Conservation (phyloP, 2,329 filamentous ascomycete species). For the Calcarisporium arbuscula region DNA sequence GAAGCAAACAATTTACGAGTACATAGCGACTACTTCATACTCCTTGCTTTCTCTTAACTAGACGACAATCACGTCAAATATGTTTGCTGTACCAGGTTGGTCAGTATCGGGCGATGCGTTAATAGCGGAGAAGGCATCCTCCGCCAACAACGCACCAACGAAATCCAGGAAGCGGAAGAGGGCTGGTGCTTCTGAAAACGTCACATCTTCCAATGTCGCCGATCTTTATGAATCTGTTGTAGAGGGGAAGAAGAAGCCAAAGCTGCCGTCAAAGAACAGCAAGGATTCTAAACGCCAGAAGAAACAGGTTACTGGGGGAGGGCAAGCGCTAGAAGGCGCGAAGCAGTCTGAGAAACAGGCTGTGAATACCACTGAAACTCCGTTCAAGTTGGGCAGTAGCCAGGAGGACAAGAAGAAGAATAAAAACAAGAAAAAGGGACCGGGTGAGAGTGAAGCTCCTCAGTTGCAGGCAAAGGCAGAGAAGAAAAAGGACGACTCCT, state of each 20-base stretch:
- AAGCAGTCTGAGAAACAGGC: conserved; percentile 19
- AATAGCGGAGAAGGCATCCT: conserved; percentile 55
- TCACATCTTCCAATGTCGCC: conserved; percentile 65
- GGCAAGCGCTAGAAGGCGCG: not conserved
- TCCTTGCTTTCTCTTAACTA: too few relatives aligned
- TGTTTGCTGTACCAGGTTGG: conserved; percentile 96
- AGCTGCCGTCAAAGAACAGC: conserved; percentile 17
- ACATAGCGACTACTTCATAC: not conserved
- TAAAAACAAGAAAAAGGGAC: conserved; percentile 26
- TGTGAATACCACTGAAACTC: conserved; percentile 1
- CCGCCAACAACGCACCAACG: conserved; percentile 25
- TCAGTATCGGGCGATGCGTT: conserved; percentile 67
- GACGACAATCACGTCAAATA: too few relatives aligned
- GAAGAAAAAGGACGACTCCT: conserved; percentile 7
- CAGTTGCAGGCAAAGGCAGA: conserved; percentile 10
- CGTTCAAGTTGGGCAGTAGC: not conserved
- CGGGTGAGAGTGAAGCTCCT: conserved; percentile 11
- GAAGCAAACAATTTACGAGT: conserved; percentile 1
- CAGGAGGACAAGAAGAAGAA: conserved; percentile 27
- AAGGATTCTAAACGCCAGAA: conserved; percentile 28
- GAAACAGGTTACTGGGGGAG: conserved; percentile 11
- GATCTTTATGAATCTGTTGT: conserved; percentile 76
- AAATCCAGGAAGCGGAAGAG: conserved; percentile 57
- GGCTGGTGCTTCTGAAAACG: conserved; percentile 26
- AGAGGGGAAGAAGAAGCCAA: conserved; percentile 49